Percentiles rank a stretch among this genome's conserved stretches.
phyloP scores from a whole-genome alignment of 805 yeast genomes.

The Wickerhamiella australiensis region DNA sequence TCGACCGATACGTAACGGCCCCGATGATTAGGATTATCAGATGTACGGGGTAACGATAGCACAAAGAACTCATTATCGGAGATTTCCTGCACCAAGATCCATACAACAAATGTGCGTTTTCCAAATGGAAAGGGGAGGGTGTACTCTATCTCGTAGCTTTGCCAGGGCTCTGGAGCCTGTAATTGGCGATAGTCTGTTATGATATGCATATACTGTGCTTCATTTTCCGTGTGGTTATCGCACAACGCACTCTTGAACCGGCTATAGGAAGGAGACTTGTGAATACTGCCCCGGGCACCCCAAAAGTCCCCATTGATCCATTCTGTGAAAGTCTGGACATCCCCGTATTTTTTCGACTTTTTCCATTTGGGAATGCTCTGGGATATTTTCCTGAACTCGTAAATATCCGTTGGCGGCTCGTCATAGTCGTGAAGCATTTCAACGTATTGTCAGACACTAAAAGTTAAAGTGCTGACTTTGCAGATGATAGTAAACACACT shows the following conservation, averaged over 20 bases:
- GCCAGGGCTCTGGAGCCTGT: slow-evolving; percentile 20
- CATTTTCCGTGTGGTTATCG: slow-evolving; percentile 31
- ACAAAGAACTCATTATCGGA: slow-evolving; percentile 27
- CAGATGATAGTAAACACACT: neutral
- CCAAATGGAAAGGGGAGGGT: slow-evolving; percentile 28
- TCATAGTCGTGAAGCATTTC: neutral
- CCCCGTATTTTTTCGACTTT: slow-evolving; percentile 2
- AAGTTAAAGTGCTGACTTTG: neutral
- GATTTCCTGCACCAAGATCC: slow-evolving; percentile 27
- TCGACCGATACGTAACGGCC: slow-evolving; percentile 31
- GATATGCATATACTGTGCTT: slow-evolving; percentile 29
- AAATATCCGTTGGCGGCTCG: neutral
- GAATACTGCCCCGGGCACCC: slow-evolving; percentile 30
- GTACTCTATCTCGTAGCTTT: slow-evolving; percentile 25
- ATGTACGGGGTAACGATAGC: slow-evolving; percentile 28
- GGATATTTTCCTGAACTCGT: neutral
- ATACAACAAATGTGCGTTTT: slow-evolving; percentile 29
- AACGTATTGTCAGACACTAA: neutral
- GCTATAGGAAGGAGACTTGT: slow-evolving; percentile 25
- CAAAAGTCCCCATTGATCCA: slow-evolving; percentile 26
- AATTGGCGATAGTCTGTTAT: slow-evolving; percentile 23
- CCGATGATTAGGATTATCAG: slow-evolving; percentile 18
- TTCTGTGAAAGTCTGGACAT: slow-evolving; percentile 21
- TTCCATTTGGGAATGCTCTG: slow-evolving; percentile 1
- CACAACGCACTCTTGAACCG: slow-evolving; percentile 24